These are phyloP conservation scores for Castanopsis chinensis DNA, from an alignment of 306 rosid species.

Conservation along the genomic window DNA sequence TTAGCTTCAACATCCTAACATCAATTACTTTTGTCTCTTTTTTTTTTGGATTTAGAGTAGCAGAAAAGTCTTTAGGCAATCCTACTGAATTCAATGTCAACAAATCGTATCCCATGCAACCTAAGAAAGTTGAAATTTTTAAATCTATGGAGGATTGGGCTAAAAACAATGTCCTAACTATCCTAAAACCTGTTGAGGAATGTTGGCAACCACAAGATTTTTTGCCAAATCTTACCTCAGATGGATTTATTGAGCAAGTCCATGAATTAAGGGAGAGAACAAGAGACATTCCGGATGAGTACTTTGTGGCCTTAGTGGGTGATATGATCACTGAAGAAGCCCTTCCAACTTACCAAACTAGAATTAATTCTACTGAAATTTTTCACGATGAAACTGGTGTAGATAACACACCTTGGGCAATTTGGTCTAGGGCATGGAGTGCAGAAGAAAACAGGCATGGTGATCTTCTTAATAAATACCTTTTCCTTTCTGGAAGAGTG, in stretches of 20 bases:
- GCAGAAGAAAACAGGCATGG: constrained; percentile 95
- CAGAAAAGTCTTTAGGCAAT: constrained; percentile 52
- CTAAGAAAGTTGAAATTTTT: constrained; percentile 74
- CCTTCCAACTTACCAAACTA: constrained; percentile 85
- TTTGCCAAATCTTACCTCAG: constrained; percentile 63
- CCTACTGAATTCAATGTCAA: constrained; percentile 69
- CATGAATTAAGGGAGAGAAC: constrained; percentile 74
- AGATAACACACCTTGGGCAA: constrained; percentile 74
- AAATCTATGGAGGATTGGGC: constrained; percentile 85
- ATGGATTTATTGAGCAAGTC: constrained; percentile 81
- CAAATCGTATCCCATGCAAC: constrained; percentile 73
- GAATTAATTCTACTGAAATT: constrained; percentile 75
- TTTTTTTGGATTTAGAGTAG: constrained; percentile 30
- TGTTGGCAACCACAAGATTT: constrained; percentile 95
- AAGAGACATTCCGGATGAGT: constrained; percentile 77
- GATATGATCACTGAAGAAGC: constrained; percentile 94
- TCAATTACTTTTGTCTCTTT: not conserved
- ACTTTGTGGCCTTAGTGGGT: constrained; percentile 79
- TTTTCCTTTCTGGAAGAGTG: constrained; percentile 75
- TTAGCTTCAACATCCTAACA: not conserved
- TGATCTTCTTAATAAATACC: constrained; percentile 86
- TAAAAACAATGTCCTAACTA: constrained; percentile 52
- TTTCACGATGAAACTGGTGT: constrained; percentile 85
- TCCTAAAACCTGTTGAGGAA: constrained; percentile 74
- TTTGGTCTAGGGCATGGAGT: constrained; percentile 93